Base-by-base conservation (phyloP, 441 rosid genomes). In the Hura crepitans region DNA sequence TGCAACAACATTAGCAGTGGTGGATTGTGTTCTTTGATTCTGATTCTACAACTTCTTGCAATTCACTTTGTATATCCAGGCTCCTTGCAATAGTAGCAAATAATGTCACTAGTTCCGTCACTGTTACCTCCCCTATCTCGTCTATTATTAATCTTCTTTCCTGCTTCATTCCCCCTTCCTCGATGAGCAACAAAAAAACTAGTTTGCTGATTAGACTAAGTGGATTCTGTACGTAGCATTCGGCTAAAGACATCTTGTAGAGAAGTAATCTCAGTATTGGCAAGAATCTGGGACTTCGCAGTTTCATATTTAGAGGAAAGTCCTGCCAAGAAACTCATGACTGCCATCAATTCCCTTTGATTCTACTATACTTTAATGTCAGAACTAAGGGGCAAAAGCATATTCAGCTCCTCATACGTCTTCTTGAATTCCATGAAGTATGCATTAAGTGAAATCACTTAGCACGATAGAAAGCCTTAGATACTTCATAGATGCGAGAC, bases 261-360 rank as follows among this genome's bases (percentile, higher is more conserved):
- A 0, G 39, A 35, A n/a, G 56, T 4, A 20, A 69, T 28, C 13
- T 69, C 28, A 43, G 13, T 5, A 28, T 31, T 57, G 6, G 56
- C 42, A 2, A 57, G 42, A 27, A 56, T 28, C 0, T 20, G 65
- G 15, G 56, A 39, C n/a, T 55, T 68, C 9, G 13, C 59, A 49
- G 13, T 47, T 18, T 66, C 69, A 66, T 6, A 66, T 54, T 67
- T 31, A 10, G 30, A 53, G 10, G 61, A 31, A 1, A 66, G 28
- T 4, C 6, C 60, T 2, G 17, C 60, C 3, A 66, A 43, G 22
- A 66, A 66, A 25, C 60, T 53, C 47, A 50, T 51, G 0, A 50
- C 30, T 4, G 7, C 59, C 59, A 51, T 66, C n/a, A 27, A 20
- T 1, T 66, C 70, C 4, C 30, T 1, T 9, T 49, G 28, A 51